Percentiles rank a stretch among this genome's conserved stretches.
Evolutionary conservation across 495 filamentous ascomycete species (phyloP).

Genomic region (Tirmania nivea): DNA sequence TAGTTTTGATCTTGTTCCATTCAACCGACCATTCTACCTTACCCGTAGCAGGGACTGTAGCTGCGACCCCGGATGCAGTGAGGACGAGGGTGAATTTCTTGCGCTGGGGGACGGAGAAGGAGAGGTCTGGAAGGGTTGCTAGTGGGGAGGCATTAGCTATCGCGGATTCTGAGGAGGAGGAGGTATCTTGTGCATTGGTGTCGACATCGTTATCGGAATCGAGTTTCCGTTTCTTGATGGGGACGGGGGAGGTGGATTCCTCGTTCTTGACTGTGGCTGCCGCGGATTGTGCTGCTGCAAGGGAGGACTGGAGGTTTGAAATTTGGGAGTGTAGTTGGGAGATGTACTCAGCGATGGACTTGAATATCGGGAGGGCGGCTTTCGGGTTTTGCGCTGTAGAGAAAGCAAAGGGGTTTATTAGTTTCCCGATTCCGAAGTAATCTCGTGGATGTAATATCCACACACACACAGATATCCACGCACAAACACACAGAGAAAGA

Average conservation of each 20-base stretch:
- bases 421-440: not conserved
- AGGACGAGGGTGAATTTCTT: conserved; percentile 82
- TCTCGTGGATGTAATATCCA: not conserved
- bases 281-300: not conserved
- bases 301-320: not conserved
- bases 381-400: not conserved
- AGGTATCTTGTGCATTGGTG: not conserved
- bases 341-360: not conserved
- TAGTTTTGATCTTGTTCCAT: conserved; percentile 40
- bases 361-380: not conserved
- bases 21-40: conserved; percentile 45
- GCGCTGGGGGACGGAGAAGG: conserved; percentile 44
- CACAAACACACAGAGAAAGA: not conserved
- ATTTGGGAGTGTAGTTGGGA: not conserved
- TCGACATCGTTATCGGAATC: not conserved
- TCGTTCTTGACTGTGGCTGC: not conserved
- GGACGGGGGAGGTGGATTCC: not conserved
- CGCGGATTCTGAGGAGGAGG: not conserved
- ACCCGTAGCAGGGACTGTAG: conserved; percentile 39
- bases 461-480: not conserved
- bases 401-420: not conserved
- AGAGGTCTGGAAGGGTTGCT: conserved; percentile 15
- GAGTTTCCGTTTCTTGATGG: not conserved
- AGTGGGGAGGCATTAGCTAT: not conserved
- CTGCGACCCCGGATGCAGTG: conserved; percentile 41